Percentiles rank a stretch among this genome's conserved stretches.
phyloP scores from a whole-genome alignment of 441 rosid species.

The Lepidium campestre region DNA sequence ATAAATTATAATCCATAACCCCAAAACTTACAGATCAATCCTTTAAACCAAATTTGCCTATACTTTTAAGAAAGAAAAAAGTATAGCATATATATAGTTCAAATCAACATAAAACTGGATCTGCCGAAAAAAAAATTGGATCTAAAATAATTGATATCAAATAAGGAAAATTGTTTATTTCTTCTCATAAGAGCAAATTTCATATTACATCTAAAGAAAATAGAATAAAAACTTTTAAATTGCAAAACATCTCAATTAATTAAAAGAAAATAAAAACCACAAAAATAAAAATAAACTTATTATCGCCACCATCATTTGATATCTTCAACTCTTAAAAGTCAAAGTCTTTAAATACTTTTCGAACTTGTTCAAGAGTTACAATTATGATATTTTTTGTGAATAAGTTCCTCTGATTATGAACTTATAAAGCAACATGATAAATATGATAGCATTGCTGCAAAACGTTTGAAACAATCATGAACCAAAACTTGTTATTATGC shows the following conservation, averaged over 20 bases:
- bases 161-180: background rate
- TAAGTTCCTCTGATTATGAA: no score
- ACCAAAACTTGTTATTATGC: background rate
- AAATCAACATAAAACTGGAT: background rate
- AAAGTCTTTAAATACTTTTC: constrained; percentile 55
- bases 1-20: no score
- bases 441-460: constrained; percentile 87
- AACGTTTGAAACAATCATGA: background rate
- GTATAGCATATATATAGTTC: background rate
- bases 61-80: no score
- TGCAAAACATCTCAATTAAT: constrained; percentile 3
- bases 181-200: background rate
- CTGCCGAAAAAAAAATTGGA: no score
- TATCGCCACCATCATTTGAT: constrained; percentile 23
- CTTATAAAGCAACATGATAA: constrained; percentile 31
- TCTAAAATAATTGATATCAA: background rate
- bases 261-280: background rate
- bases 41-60: no score
- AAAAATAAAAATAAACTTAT: background rate
- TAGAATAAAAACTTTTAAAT: background rate
- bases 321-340: constrained; percentile 20
- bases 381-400: no score
- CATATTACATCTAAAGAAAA: background rate
- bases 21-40: no score
- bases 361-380: constrained; percentile 73